Evolutionary conservation across 345 rosid genomes (phyloP).

Genomic region (Dipteronia sinensis): DNA sequence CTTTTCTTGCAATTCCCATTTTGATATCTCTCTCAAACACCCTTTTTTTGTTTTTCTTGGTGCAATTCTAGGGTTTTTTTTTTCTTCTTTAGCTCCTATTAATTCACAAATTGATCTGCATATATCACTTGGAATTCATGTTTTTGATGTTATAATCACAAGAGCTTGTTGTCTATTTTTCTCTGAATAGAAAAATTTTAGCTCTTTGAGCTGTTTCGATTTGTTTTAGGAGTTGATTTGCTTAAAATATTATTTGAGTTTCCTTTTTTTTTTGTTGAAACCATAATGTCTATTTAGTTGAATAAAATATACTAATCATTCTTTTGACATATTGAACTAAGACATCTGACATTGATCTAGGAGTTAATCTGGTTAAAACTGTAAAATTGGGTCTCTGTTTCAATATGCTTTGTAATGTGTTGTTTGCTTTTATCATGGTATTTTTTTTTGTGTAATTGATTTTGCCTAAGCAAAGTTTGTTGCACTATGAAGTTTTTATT

Average conservation of each 20-base stretch:
- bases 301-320: background rate
- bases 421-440: background rate
- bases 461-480: too few species aligned
- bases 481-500: background rate
- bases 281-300: too few species aligned
- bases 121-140: background rate
- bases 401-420: background rate
- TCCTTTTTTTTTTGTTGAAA: background rate
- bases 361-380: background rate
- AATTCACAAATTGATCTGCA: slow-evolving; percentile 2
- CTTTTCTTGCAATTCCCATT: background rate
- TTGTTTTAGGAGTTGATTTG: background rate
- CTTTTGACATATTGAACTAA: background rate
- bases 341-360: background rate
- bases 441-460: too few species aligned
- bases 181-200: background rate
- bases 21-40: background rate
- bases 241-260: background rate
- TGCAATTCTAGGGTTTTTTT: slow-evolving; percentile 9
- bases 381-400: background rate
- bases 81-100: background rate
- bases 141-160: background rate
- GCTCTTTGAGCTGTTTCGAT: background rate
- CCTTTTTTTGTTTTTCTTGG: background rate
- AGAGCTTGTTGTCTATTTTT: background rate